Base-by-base conservation (phyloP, 2,329 filamentous ascomycete species). In the Fusarium denticulatum region DNA sequence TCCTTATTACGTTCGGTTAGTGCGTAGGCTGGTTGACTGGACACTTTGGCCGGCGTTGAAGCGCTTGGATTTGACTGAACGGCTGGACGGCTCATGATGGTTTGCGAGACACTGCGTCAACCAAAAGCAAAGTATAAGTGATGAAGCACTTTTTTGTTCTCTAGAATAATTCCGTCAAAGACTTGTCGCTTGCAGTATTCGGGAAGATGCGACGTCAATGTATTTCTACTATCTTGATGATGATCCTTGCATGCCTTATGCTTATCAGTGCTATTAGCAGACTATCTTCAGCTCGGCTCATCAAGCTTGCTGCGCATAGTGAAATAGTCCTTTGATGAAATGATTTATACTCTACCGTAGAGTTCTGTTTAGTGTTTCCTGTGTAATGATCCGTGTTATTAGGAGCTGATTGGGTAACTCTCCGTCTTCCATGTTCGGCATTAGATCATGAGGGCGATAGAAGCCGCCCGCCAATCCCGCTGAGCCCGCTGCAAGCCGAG, bases 401-500 rank as follows among this genome's bases (percentile, higher is more conserved):
- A 26, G 32, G 24, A 36, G 18, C 22, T 53, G 26, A 56, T 60
- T 76, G 82, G 55, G 40, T 58, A 36, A 58, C 55, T 36, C 30
- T 58, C 30, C 24, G 34, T 83, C 82, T 79, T 28, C 26, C 26
- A 28, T 75, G 79, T 81, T 79, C 66, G 70, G 66, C 40, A 47
- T n/a, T 46, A 56, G 60, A 67, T 62, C 63, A 65, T 64, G 52
- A 70, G 61, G 53, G 71, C 76, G 76, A 75, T 58, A 68, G 74
- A 75, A 76, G 75, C 79, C 73, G 76, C 58, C 58, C 72, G 67
- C n/a, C n/a, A 57, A 40, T 28, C 49, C 64, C 45, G 62, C 59
- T 28, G 61, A 74, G 79, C 80, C 82, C 82, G 82, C 74, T 58
- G 69, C 81, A 83, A 83, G 75, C 82, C 82, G 82, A 83, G 78